Conservation (phyloP, 305 asterid genomes). For the Euphrasia arctica region DNA sequence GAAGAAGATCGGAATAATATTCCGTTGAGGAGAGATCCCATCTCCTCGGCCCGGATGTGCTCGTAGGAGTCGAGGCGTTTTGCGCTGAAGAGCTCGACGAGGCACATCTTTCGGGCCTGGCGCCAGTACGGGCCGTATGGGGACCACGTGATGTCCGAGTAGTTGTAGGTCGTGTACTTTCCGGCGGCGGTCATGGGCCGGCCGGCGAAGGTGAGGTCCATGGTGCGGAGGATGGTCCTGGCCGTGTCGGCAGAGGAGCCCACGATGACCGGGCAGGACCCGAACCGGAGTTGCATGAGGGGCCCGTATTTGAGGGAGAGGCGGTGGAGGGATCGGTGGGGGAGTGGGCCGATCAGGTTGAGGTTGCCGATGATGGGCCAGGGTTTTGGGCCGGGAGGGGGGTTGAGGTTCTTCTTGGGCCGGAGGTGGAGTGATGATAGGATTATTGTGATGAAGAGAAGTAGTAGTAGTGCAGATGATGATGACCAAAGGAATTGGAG, state of each 20-base stretch:
- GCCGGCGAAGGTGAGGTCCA: constrained; percentile 61
- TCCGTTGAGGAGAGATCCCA: constrained; percentile 35
- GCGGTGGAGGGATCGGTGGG: constrained; percentile 62
- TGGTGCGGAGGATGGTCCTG: constrained; percentile 56
- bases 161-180: constrained; percentile 73
- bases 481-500: not conserved
- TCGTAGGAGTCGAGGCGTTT: constrained; percentile 65
- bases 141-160: constrained; percentile 88
- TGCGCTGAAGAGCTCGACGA: constrained; percentile 67
- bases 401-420: constrained; percentile 34
- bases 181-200: constrained; percentile 90
- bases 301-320: constrained; percentile 77
- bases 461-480: not conserved
- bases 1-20: constrained; percentile 25
- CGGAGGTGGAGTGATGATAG: constrained; percentile 20
- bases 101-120: constrained; percentile 77
- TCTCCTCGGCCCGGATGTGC: constrained; percentile 64
- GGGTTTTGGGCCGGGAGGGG: constrained; percentile 86
- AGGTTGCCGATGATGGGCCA: constrained; percentile 92
- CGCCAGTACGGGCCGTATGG: constrained; percentile 90
- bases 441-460: constrained; percentile 16
- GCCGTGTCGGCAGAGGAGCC: constrained; percentile 88
- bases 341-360: constrained; percentile 70
- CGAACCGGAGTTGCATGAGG: constrained; percentile 63
- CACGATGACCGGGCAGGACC: constrained; percentile 65